Base-by-base conservation (phyloP, 2,329 filamentous ascomycete species). In the Fusarium sp. region DNA sequence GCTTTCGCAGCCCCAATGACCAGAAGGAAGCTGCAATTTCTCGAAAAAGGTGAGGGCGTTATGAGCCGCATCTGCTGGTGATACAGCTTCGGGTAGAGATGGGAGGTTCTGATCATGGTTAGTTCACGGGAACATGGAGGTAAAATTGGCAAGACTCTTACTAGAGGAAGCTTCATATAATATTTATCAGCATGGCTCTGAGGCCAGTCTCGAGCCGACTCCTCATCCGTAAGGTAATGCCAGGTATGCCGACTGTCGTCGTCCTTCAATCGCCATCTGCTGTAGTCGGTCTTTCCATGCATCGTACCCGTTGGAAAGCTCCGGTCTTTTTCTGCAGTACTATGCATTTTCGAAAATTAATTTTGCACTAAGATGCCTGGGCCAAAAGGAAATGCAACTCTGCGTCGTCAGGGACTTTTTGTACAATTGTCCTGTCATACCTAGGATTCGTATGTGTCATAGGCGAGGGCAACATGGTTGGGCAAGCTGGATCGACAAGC, bases 1-100 rank as follows among this genome's bases (percentile, higher is more conserved):
- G 82, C 98, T 98, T 79, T 98, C 95, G 82, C 95, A 98, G 6
- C 87, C 95, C 96, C 96, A 99, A 76, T 97, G 93, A 5, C 96
- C 96, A 1, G 93, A 91, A 10, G 91, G 90, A 1, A 97, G 86
- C 79, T 99, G 96, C 23, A 98, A 87, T 68, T 95, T 88, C 54
- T 94, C 92, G 82, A 97, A 97, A 84, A 97, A 98, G 4, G 88
- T 84, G 56, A 98, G 86, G 39, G 92, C 94, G 82, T 98, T 98
- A 62, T 87, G 85, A 6, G 93, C 94, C 7, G 93, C 86, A 70
- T 96, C 89, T 59, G 95, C 85, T 5, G 95, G 91, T 3, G 87
- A 94, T 66, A 89, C 88, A 2, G 95, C 85, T 62, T 86, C 82
- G 27, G 91, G 89, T 0, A 97, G 88, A 6, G 89, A 82, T 1